phyloP scores from a whole-genome alignment of 176 grass and related monocot species.

The Thinopyrum elongatum region DNA sequence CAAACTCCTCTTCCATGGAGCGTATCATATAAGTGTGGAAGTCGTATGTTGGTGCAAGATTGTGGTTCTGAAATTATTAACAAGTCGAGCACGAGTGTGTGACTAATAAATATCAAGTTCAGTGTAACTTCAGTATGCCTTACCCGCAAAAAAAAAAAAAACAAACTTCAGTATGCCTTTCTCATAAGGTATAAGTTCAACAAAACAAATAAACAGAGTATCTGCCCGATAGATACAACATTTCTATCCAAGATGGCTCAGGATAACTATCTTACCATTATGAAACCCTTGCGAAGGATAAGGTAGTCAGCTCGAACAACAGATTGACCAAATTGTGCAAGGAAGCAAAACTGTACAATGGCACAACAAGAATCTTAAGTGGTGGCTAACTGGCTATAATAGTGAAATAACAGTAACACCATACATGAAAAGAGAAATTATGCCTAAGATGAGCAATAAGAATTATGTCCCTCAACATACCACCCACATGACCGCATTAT shows the following conservation, averaged over 20 bases:
- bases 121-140: not conserved
- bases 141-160: too few species aligned
- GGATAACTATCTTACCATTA: conserved; percentile 51
- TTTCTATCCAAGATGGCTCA: not conserved
- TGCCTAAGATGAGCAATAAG: conserved; percentile 9
- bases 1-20: conserved; percentile 98
- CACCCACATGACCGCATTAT: conserved; percentile 72
- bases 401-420: not conserved
- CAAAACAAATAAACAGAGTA: not conserved
- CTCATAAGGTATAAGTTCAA: not conserved
- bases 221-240: not conserved
- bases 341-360: conserved; percentile 76
- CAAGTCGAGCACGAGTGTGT: conserved; percentile 22
- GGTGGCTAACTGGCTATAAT: not conserved
- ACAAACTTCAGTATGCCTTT: not conserved
- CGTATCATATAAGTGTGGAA: conserved; percentile 97
- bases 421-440: not conserved
- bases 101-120: not conserved
- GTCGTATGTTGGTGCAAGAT: conserved; percentile 79
- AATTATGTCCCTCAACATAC: conserved; percentile 46
- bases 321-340: conserved; percentile 87
- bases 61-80: conserved; percentile 71
- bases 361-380: conserved; percentile 23
- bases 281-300: conserved; percentile 93
- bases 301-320: conserved; percentile 96